Evolutionary conservation across 1,284 basidiomycete species (phyloP).

Genomic region (Cutaneotrichosporon cyanovorans): DNA sequence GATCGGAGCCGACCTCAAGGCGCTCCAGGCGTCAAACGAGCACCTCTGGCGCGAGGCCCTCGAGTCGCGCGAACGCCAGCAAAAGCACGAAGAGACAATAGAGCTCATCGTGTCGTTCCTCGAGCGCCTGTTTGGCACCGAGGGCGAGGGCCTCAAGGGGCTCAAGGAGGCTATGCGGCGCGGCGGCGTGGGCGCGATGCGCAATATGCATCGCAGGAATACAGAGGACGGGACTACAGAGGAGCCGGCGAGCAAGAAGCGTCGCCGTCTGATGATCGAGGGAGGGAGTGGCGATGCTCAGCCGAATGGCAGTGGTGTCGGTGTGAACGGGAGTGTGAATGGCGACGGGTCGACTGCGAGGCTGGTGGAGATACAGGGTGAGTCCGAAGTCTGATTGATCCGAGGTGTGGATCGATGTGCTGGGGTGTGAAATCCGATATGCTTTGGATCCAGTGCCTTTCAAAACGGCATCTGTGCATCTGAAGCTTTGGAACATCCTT

Average conservation of each 20-base stretch:
- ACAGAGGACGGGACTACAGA: conserved; percentile 25
- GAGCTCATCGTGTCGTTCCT: conserved; percentile 91
- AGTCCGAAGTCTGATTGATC: too few species aligned
- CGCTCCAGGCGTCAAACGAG: conserved; percentile 80
- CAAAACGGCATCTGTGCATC: too few species aligned
- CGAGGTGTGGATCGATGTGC: too few species aligned
- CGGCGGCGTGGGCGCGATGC: conserved; percentile 16
- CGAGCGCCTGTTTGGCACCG: conserved; percentile 76
- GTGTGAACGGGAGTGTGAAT: conserved; percentile 12
- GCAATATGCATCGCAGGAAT: conserved; percentile 6
- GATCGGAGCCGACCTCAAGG: conserved; percentile 78
- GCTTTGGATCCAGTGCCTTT: too few species aligned
- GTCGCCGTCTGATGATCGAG: conserved; percentile 40
- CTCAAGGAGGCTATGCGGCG: conserved; percentile 40
- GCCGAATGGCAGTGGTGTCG: too few species aligned
- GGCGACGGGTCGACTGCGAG: too few species aligned
- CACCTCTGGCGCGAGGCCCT: conserved; percentile 87
- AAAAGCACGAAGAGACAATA: conserved; percentile 94
- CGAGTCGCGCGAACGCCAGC: conserved; percentile 66
- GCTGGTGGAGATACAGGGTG: too few species aligned
- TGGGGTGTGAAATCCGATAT: too few species aligned
- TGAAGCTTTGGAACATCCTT: too few species aligned
- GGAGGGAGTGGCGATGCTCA: too few species aligned
- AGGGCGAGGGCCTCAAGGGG: conserved; percentile 40
- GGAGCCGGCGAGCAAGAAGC: conserved; percentile 26